Percentiles rank a stretch among this genome's conserved stretches.
These are phyloP conservation scores for Pestalotiopsis sp. DNA, from an alignment of 2,329 filamentous ascomycete genomes.

Conservation along the genomic window DNA sequence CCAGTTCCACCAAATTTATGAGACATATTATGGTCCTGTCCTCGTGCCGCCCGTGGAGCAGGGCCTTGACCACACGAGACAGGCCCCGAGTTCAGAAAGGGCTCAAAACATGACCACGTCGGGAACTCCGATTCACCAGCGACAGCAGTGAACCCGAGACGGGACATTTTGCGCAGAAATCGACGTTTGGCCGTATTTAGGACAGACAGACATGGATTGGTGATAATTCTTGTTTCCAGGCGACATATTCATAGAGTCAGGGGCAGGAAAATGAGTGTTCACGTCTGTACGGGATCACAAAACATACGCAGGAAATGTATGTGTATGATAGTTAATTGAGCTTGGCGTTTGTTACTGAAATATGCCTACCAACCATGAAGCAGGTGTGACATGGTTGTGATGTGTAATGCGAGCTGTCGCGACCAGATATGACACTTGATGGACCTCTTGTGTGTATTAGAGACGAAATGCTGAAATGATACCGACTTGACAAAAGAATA, in stretches of 20 bases:
- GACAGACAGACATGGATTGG: not conserved
- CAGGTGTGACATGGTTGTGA: not conserved
- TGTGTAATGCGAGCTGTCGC: not conserved
- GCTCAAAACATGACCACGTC: not conserved
- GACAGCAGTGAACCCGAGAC: not conserved
- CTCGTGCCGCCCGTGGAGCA: not conserved
- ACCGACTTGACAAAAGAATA: no score
- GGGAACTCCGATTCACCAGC: not conserved
- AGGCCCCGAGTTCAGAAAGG: not conserved
- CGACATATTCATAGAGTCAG: not conserved
- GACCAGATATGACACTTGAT: no score
- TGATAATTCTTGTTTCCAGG: conserved; percentile 4
- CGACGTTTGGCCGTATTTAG: not conserved
- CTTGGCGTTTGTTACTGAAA: not conserved
- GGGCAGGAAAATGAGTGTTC: conserved; percentile 5
- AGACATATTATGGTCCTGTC: not conserved
- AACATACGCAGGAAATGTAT: conserved; percentile 10
- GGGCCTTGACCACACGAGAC: not conserved
- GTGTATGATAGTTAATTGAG: conserved; percentile 13
- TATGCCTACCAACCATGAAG: not conserved
- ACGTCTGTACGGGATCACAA: conserved; percentile 2
- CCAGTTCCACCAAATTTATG: not conserved
- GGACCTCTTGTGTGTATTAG: no score
- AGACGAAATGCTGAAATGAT: no score
- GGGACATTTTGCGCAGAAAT: not conserved